Evolutionary conservation across 2,329 filamentous ascomycete genomes (phyloP).

Genomic region (Waltergamsia citrina): DNA sequence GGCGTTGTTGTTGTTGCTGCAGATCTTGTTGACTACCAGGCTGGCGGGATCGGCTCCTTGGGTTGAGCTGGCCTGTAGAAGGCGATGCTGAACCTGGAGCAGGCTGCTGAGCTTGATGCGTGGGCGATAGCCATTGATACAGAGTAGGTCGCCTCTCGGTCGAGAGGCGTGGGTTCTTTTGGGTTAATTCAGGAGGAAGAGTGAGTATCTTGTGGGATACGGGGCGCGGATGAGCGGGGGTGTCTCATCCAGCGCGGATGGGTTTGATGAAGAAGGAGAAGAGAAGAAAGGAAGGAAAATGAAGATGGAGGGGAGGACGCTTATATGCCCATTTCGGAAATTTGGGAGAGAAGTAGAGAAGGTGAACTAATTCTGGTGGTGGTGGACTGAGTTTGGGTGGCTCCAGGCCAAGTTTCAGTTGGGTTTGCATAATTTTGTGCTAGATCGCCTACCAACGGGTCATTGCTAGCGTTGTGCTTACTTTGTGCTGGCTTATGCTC

Average conservation of each 20-base stretch:
- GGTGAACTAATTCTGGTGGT: no score
- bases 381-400: neutral
- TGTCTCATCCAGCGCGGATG: constrained; percentile 6
- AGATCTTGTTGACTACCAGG: constrained; percentile 2
- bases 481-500: no score
- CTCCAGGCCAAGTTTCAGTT: no score
- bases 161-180: constrained; percentile 5
- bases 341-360: no score
- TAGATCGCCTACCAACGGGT: no score
- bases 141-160: constrained; percentile 11
- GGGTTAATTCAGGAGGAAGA: constrained; percentile 1
- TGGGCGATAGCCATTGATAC: constrained; percentile 10
- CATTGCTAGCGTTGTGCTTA: no score
- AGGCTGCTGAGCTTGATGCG: constrained; percentile 3
- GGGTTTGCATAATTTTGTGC: neutral
- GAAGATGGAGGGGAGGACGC: neutral
- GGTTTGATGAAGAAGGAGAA: constrained; percentile 1
- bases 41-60: constrained; percentile 7
- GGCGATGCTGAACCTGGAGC: neutral
- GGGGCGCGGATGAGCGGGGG: constrained; percentile 5
- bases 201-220: neutral
- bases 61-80: constrained; percentile 10
- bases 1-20: constrained; percentile 2
- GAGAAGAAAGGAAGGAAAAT: constrained; percentile 1
- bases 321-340: no score